Conservation (phyloP, 352 stramenopile genomes). For the Lagenidium giganteum region DNA sequence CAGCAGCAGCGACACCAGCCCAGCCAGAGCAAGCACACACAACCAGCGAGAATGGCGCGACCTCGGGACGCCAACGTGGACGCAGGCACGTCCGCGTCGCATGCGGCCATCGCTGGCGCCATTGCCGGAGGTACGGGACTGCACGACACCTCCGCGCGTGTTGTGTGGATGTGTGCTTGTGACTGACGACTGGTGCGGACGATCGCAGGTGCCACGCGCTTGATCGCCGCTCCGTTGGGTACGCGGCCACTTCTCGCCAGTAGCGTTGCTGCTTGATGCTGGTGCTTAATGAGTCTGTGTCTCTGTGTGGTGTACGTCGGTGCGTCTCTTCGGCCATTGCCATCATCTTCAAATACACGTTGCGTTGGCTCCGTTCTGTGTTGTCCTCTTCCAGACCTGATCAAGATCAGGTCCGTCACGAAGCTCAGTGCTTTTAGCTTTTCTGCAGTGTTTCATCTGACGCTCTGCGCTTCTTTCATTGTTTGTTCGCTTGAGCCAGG, state of each 20-base stretch:
- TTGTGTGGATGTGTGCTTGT: not conserved
- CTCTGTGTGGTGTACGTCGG: too few relatives aligned
- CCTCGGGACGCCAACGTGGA: conserved; percentile 5
- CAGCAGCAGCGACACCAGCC: conserved; percentile 3
- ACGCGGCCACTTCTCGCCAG: too few relatives aligned
- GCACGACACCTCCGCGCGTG: conserved; percentile 8
- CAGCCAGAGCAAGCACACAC: conserved; percentile 11
- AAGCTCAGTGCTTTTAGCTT: not conserved
- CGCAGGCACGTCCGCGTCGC: conserved; percentile 28
- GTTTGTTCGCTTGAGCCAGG: too few relatives aligned
- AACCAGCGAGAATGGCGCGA: conserved; percentile 10
- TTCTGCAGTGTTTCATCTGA: too few relatives aligned
- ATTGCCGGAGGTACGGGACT: conserved; percentile 57
- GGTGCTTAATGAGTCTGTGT: not conserved
- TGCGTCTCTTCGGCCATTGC: too few relatives aligned
- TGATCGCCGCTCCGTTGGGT: conserved; percentile 70
- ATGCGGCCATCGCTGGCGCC: conserved; percentile 56
- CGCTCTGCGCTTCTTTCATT: too few relatives aligned
- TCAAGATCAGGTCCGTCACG: conserved; percentile 59
- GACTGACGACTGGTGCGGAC: not conserved
- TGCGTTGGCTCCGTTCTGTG: not conserved
- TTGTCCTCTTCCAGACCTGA: conserved; percentile 29
- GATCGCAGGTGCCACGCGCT: conserved; percentile 42
- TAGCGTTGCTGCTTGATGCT: not conserved
- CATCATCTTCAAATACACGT: too few relatives aligned